These are phyloP conservation scores for Phyllachora maydis DNA, from an alignment of 2,329 filamentous ascomycete genomes.

Conservation along the genomic window DNA sequence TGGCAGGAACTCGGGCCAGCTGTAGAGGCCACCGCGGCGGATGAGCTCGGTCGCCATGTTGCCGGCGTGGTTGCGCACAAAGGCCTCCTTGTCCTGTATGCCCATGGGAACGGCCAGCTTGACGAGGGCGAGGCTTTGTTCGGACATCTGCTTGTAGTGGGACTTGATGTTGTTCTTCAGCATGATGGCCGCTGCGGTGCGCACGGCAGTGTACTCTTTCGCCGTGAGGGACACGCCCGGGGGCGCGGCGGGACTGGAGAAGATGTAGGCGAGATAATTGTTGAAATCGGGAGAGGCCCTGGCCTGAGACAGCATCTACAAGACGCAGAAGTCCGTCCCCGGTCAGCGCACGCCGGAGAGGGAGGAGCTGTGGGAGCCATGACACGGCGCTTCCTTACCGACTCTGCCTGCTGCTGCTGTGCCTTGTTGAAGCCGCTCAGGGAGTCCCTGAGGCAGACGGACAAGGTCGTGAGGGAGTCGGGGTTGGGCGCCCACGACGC, in stretches of 20 bases:
- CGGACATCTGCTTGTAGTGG: constrained; percentile 56
- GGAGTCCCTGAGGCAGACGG: constrained; percentile 77
- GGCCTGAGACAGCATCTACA: constrained; percentile 79
- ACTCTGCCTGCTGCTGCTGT: constrained; percentile 74
- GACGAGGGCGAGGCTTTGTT: constrained; percentile 53
- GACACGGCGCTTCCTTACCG: constrained; percentile 1
- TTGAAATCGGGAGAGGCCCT: constrained; percentile 81
- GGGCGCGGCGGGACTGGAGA: constrained; percentile 48
- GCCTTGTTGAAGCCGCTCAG: constrained; percentile 63
- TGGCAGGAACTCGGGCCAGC: constrained; percentile 78
- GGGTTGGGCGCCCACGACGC: constrained; percentile 83
- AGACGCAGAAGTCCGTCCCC: constrained; percentile 6
- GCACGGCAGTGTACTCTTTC: constrained; percentile 51
- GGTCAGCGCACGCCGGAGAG: no score
- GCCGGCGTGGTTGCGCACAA: constrained; percentile 76
- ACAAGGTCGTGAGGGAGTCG: constrained; percentile 75
- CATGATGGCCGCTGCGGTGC: constrained; percentile 79
- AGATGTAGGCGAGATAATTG: constrained; percentile 88
- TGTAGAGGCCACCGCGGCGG: constrained; percentile 61
- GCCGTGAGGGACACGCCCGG: constrained; percentile 35
- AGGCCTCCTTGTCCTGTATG: constrained; percentile 59
- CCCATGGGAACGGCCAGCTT: constrained; percentile 59
- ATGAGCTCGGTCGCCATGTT: constrained; percentile 91
- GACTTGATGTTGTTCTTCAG: constrained; percentile 81
- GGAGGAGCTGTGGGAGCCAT: constrained; percentile 4